Evolutionary conservation across 2,329 filamentous ascomycete species (phyloP).

Genomic region (Aspergillus brasiliensis): DNA sequence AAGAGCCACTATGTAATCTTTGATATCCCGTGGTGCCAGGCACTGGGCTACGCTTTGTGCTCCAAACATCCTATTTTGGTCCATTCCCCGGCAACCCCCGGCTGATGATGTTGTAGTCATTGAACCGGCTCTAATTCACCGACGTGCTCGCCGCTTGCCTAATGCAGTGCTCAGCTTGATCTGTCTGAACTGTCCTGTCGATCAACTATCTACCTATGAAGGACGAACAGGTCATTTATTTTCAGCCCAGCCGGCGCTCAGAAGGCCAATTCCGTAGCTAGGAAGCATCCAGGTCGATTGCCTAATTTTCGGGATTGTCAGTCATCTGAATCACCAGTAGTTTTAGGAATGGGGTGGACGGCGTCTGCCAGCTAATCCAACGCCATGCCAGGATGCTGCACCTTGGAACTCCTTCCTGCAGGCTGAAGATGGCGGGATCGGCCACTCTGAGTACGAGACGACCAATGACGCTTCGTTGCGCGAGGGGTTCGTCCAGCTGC

Average conservation of each 20-base stretch:
- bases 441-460: background rate
- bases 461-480: background rate
- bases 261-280: background rate
- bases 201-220: background rate
- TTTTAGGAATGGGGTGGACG: background rate
- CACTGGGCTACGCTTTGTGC: background rate
- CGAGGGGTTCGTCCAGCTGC: background rate
- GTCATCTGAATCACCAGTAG: background rate
- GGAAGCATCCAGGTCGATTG: background rate
- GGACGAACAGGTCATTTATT: background rate
- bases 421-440: background rate
- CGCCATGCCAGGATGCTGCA: conserved; percentile 1
- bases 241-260: background rate
- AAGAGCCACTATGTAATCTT: background rate
- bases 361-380: background rate
- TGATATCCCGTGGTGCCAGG: background rate
- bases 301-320: background rate
- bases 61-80: background rate
- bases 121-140: background rate
- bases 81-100: background rate
- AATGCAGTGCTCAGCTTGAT: background rate
- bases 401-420: background rate
- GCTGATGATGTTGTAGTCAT: background rate
- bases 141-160: background rate
- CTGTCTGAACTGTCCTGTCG: background rate